Evolutionary conservation across 257 asterid species (phyloP), one percentile per base, ranked within the genome.

Genomic region (Solanum rostratum): DNA sequence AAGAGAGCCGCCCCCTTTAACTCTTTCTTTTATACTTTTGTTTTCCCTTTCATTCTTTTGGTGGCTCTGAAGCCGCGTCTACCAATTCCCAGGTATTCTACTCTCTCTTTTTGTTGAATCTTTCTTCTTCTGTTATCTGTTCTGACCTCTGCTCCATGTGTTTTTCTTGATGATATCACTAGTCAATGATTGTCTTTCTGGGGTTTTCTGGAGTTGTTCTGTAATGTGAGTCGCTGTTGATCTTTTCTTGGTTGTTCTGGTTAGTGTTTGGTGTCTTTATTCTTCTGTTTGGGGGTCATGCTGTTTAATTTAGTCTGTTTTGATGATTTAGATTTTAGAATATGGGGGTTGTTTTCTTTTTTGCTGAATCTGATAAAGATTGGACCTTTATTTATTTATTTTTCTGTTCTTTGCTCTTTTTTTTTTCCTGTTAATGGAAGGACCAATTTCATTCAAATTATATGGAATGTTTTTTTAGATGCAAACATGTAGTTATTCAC

Each of bases 1-100:
- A 45, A 24, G 33, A 33, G 37, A 88, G 95, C 92, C 91, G 94
- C 95, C 97, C 79, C 1, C 80, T 18, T 81, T 2, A 49, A 82
- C 45, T 53, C 69, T 63, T 60, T 10, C 10, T 83, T 53, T 20
- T 79, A 37, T 54, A 59, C 53, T 83, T 20, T 50, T 10, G 18
- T 33, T 53, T 81, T 49, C 68, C 46, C 57, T 83, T 52, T 70
- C 88, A 85, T 91, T 92, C 87, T 85, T 86, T 89, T 37, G 84
- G 86, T 86, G 43, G 88, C 80, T n/a, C 82, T 84, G 76, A 81
- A 71, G 81, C 63, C 85, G 62, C 33, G 78, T 81, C 87, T 59
- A 86, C 88, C 80, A 45, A 84, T 83, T 84, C 33, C 84, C 92
- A 91, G 90, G 89, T 59, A 84, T 78, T 79, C 39, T 27, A 46